Base-by-base conservation (phyloP, 495 filamentous ascomycete genomes). In the Glonium stellatum region DNA sequence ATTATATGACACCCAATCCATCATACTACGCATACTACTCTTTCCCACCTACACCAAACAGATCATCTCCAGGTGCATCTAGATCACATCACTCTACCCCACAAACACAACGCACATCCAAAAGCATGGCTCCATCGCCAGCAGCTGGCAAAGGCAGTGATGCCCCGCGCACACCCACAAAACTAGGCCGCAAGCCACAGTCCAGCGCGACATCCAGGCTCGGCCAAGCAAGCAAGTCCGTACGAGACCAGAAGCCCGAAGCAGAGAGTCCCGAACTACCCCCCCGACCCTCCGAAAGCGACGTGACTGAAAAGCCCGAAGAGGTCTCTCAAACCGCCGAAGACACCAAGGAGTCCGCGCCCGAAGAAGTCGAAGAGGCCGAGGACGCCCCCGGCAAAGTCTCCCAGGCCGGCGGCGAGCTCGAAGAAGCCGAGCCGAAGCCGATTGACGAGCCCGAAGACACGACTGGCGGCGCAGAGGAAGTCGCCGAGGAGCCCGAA, bases 21-120 rank as follows among this genome's bases (percentile, higher is more conserved):
- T 71, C 71, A 55, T 71, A 70, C 62, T 79, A 79, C 76, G 71
- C 73, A 19, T 79, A 79, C 65, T 79, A 78, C 65, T 79, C 77
- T 52, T 79, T 79, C 49, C 77, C 77, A 46, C 72, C 77, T 27
- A 79, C 77, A 31, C 76, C 77, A 9, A 75, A 72, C 62, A 65
- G 77, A 64, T 64, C 70, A 42, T 76, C 76, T 31, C 74, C 76
- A 21, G 54, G 61, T 46, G 57, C 58, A 36, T 57, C 50, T 27
- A 60, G 67, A 39, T 70, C 70, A 42, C 59, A 55, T 39, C 66
- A 59, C 52, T 64, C 72, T 55, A 58, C 75, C 34, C 71, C 76
- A 12, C 67, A 67, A 31, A 74, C 69, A 46, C 60, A 58, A 15
- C 64, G 66, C 50, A 70, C 67, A 34, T 64, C 71, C 53, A 62